These are phyloP conservation scores for Leccinum subfulvum DNA, from an alignment of 1,284 basidiomycete species.

Conservation along the genomic window DNA sequence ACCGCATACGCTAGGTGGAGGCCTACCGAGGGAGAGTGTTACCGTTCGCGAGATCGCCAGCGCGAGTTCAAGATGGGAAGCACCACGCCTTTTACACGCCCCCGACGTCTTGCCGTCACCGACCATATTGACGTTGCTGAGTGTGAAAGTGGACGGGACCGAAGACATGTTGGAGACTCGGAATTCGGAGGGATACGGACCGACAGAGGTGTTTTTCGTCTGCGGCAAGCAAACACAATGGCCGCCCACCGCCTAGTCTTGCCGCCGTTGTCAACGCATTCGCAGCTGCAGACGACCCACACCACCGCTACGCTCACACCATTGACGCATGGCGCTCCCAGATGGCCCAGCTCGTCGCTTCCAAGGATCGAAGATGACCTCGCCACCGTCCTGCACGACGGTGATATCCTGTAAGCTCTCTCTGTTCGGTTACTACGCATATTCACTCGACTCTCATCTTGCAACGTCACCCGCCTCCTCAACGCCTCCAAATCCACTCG, in stretches of 20 bases:
- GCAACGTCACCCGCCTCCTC: no score
- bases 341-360: no score
- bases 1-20: constrained; percentile 70
- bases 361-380: no score
- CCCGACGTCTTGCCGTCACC: constrained; percentile 44
- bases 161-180: constrained; percentile 75
- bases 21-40: constrained; percentile 49
- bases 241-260: constrained; percentile 35
- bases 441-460: no score
- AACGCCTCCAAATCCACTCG: no score
- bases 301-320: no score
- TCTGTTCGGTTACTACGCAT: no score
- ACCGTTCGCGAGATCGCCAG: constrained; percentile 51
- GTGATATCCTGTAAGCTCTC: no score
- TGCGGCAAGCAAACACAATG: constrained; percentile 73
- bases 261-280: no score
- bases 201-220: constrained; percentile 66
- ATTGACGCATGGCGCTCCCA: no score
- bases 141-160: constrained; percentile 57
- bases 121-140: constrained; percentile 58
- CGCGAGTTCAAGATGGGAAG: constrained; percentile 23
- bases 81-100: constrained; percentile 22
- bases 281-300: no score
- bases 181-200: constrained; percentile 70
- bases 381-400: no score